Evolutionary conservation across 768 basidiomycete genomes (phyloP).

Genomic region (Gloeophyllum trabeum): DNA sequence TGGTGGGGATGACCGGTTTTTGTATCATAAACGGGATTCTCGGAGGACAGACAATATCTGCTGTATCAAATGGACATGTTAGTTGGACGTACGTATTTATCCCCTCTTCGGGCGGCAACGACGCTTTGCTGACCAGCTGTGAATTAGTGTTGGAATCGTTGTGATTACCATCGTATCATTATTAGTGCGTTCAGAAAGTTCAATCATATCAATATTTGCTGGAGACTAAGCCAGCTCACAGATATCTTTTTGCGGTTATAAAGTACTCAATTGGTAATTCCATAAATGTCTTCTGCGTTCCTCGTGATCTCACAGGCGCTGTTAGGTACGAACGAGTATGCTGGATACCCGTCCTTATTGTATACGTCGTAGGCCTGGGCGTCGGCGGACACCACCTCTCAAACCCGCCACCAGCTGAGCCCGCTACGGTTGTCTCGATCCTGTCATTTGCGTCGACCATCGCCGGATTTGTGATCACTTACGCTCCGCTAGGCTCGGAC

Average conservation of each 20-base stretch:
- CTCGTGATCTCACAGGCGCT: constrained; percentile 21
- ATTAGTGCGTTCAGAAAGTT: constrained; percentile 24
- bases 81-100: constrained; percentile 33
- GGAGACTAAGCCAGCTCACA: constrained; percentile 14
- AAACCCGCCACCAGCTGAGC: constrained; percentile 31
- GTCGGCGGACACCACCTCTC: constrained; percentile 63
- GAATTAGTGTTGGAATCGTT: constrained; percentile 64
- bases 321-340: constrained; percentile 68
- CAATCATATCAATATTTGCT: not conserved
- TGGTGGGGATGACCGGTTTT: constrained; percentile 43
- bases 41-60: constrained; percentile 49
- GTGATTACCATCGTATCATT: constrained; percentile 64
- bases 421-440: constrained; percentile 42
- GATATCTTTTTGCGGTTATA: constrained; percentile 60
- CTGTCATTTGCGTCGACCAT: constrained; percentile 60
- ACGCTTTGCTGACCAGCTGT: not conserved
- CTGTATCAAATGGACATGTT: constrained; percentile 32
- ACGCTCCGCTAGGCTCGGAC: constrained; percentile 50
- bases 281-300: not conserved
- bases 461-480: constrained; percentile 66
- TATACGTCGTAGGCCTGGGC: constrained; percentile 60
- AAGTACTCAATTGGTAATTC: constrained; percentile 44
- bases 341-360: constrained; percentile 72
- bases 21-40: constrained; percentile 48
- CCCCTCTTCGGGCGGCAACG: not conserved